Base-by-base conservation (phyloP, 129 eudicot genomes). In the Cynara cardunculus region DNA sequence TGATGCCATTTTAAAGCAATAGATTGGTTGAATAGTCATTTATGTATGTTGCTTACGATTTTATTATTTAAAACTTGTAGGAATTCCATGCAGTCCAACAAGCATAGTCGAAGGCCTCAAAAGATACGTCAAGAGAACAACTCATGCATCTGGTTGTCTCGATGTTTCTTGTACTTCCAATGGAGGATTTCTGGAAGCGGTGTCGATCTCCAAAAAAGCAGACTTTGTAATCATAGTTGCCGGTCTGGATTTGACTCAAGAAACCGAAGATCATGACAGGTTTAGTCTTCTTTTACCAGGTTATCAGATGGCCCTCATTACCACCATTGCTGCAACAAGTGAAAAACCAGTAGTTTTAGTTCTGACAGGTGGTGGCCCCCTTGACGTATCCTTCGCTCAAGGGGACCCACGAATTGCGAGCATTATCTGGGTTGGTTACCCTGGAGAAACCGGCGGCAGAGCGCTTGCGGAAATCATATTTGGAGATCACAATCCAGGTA, bases 371-470 rank as follows among this genome's bases (percentile, higher is more conserved):
- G 99, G 99, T 18, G 98, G 97, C 44, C 97, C 99, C 27, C 61
- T 93, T 74, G 99, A 96, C 65, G 87, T 96, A 19, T 92, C 99
- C 3, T 91, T 96, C 56, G 97, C 97, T 73, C 84, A 88, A 41
- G 80, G 39, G 25, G 87, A 93, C 79, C 89, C 91, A 16, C 72
- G 84, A 7, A 87, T 96, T 22, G 91, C 88, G 1, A 86, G 95
- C 89, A 91, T 93, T 73, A 81, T 96, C 14, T 96, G 99, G 99
- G 88, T 91, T 18, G 99, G 98, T 35, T 96, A 96, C 79, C 99
- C 99, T 1, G 99, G 97, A 71, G 99, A 96, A 84, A 92, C 93
- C 30, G 99, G 98, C 53, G 96, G 91, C 19, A 59, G 56, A 74
- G 98, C 96, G 0, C 92, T 93, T 72, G 93, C 99, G 27, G 91